Evolutionary conservation across 208 protist species (phyloP), one percentile per base, ranked within the genome.

Genomic region (Porcisia hertigi): DNA sequence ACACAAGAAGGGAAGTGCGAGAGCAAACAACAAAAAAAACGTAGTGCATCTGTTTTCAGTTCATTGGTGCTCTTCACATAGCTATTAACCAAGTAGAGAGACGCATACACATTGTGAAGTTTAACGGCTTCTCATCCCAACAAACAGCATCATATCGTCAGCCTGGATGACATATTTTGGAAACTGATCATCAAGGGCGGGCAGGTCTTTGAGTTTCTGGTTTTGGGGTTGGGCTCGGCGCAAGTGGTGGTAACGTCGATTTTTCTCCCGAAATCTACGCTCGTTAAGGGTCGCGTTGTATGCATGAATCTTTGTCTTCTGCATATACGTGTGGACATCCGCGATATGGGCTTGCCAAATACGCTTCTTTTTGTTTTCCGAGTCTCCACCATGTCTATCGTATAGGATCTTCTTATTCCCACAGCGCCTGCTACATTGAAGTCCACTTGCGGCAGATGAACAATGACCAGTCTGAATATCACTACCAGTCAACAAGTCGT

Each of bases 291-390:
- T 76, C 18, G 71, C 77, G 0, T 53, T 73, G 23, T 43, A 53
- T 3, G 72, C 70, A 14, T 25, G 63, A 18, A 52, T 73, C n/a
- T 70, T 72, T 34, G 76, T 76, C 2, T 20, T 11, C 7, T 73
- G 57, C 36, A 77, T 47, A 23, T 74, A 77, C 7, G 43, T 64
- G 30, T 71, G 77, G 9, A 74, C 77, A 55, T 82, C 72, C n/a
- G 70, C 69, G 49, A 82, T 57, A 55, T 49, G 77, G 0, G 71
- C 49, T 54, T 60, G 58, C 72, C 77, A 77, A 34, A 72, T 25
- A 18, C 49, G 49, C 8, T 72, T 49, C 34, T 30, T 49, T 55
- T 70, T 52, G 1, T 69, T 12, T 12, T 55, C 14, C 16, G 30
- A 18, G 3, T 9, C 25, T 34, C 7, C 25, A 4, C 25, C 43